Conservation (phyloP, 2,329 filamentous ascomycete genomes). For the Kalmusia sp. region DNA sequence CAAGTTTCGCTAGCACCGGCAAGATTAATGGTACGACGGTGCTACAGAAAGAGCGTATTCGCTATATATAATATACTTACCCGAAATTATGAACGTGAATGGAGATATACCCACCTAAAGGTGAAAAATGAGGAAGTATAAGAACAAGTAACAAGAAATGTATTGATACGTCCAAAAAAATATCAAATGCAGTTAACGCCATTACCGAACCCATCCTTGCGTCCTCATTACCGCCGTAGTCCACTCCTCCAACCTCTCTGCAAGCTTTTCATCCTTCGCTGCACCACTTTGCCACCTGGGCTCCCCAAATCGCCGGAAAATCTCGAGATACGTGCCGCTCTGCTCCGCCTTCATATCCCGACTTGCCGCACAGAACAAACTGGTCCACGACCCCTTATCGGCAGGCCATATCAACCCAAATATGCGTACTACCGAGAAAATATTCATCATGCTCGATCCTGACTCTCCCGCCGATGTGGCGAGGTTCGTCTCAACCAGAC, state of each 20-base stretch:
- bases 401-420: slow-evolving; percentile 2
- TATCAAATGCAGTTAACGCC: too few relatives aligned
- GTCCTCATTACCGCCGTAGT: slow-evolving; percentile 1
- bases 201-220: slow-evolving; percentile 5
- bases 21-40: too few relatives aligned
- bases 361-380: slow-evolving; percentile 5
- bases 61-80: too few relatives aligned
- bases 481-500: slow-evolving; percentile 24
- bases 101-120: too few relatives aligned
- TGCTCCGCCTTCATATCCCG: slow-evolving; percentile 8
- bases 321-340: slow-evolving; percentile 3
- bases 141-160: too few relatives aligned
- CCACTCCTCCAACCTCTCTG: slow-evolving; percentile 5
- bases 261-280: slow-evolving; percentile 12
- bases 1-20: too few relatives aligned
- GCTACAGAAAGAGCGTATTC: too few relatives aligned
- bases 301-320: not conserved
- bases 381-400: slow-evolving; percentile 10
- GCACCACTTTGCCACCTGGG: slow-evolving; percentile 2
- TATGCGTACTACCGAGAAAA: not conserved
- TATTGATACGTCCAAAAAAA: too few relatives aligned
- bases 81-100: too few relatives aligned
- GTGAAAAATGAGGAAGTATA: too few relatives aligned
- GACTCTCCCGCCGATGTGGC: not conserved
- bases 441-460: not conserved